phyloP scores from a whole-genome alignment of 164 flowering plant genomes.

The Aristolochia californica region DNA sequence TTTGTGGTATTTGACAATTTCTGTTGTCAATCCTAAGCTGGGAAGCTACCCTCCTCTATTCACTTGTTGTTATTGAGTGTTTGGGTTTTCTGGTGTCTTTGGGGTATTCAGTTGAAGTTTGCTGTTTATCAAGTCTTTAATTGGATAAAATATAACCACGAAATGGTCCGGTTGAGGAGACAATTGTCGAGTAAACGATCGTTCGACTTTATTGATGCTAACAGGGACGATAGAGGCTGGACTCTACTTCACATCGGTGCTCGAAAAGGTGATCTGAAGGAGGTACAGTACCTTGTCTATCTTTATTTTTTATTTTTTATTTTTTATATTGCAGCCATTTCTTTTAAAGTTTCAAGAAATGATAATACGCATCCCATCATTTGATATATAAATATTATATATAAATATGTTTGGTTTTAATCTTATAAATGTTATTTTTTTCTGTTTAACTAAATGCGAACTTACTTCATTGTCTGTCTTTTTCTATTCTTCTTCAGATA shows the following conservation, averaged over 20 bases:
- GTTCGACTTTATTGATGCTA: constrained; percentile 22
- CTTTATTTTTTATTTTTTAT: neutral
- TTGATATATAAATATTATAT: no score
- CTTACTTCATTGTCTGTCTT: neutral
- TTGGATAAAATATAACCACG: neutral
- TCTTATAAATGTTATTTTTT: no score
- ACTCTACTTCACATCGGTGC: constrained; percentile 80
- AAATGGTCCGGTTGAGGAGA: constrained; percentile 19
- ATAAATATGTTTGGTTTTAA: no score
- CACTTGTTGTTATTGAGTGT: neutral
- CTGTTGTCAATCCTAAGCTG: neutral
- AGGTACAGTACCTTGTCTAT: constrained; percentile 24
- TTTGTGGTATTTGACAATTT: neutral
- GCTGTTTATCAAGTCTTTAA: neutral
- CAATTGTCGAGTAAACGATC: constrained; percentile 39
- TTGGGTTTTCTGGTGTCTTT: neutral
- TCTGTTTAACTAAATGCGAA: no score
- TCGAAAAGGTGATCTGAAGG: constrained; percentile 71
- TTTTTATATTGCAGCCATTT: neutral
- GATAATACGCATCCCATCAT: neutral
- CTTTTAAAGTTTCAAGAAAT: neutral
- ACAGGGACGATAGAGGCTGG: constrained; percentile 92
- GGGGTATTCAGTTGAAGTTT: neutral
- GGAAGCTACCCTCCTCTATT: neutral
- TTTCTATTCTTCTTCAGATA: no score